phyloP scores from a whole-genome alignment of 192 early-diverging fungal species.

The Powellomyces hirtus region DNA sequence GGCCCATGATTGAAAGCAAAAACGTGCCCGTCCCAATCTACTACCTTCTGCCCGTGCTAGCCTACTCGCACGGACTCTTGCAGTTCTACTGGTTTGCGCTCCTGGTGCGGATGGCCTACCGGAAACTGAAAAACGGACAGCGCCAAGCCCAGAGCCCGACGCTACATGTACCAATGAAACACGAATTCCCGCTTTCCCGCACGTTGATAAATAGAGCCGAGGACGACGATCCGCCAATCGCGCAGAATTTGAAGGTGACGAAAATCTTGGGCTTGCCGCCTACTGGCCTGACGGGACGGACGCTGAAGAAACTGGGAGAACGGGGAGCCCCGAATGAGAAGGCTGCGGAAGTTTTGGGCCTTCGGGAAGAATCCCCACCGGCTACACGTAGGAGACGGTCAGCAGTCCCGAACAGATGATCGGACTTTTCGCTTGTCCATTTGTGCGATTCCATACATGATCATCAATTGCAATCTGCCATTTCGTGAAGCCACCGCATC shows the following conservation, averaged over 20 bases:
- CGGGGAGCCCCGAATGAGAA: constrained; percentile 16
- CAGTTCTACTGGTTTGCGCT: constrained; percentile 25
- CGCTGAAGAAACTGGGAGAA: constrained; percentile 13
- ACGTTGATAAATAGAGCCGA: not conserved
- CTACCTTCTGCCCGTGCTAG: constrained; percentile 23
- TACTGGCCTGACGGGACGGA: not conserved
- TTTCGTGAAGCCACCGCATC: no score
- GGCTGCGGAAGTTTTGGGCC: constrained; percentile 20
- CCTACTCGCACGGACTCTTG: constrained; percentile 4
- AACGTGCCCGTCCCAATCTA: not conserved
- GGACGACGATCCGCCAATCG: not conserved
- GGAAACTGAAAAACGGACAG: constrained; percentile 7
- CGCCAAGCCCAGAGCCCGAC: not conserved
- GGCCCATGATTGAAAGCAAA: not conserved
- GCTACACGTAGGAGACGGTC: no score
- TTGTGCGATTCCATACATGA: no score
- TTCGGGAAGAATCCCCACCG: no score
- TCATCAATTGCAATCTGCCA: no score
- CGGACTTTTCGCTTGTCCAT: no score
- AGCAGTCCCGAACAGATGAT: no score
- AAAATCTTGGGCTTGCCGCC: constrained; percentile 15
- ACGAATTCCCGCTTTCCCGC: not conserved
- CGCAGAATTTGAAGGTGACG: not conserved
- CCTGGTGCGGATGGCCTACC: constrained; percentile 12
- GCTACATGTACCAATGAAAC: not conserved